Percentiles rank a stretch among this genome's conserved stretches.
Evolutionary conservation across 2,329 filamentous ascomycete genomes (phyloP).

Genomic region (Verticillium nonalfalfae): DNA sequence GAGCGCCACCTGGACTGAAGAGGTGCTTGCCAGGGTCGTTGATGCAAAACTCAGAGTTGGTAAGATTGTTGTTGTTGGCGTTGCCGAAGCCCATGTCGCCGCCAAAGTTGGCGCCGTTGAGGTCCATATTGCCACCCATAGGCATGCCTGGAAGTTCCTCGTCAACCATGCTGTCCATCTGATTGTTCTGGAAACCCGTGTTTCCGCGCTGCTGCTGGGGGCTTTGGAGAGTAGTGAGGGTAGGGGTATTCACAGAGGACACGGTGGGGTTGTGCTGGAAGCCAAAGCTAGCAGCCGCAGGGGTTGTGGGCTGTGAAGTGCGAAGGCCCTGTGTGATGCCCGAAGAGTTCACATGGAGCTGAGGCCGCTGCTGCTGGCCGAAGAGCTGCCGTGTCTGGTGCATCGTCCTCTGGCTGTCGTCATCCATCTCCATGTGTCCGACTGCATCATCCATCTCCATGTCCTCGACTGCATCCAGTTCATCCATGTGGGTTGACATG

Average conservation of each 20-base stretch:
- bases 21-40: slow-evolving; percentile 93
- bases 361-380: slow-evolving; percentile 58
- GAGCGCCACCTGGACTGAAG: slow-evolving; percentile 76
- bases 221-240: slow-evolving; percentile 71
- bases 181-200: slow-evolving; percentile 36
- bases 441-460: slow-evolving; percentile 95
- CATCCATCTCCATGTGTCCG: slow-evolving; percentile 57
- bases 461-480: slow-evolving; percentile 82
- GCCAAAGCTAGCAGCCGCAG: slow-evolving; percentile 67
- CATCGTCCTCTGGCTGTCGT: slow-evolving; percentile 57
- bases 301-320: slow-evolving; percentile 80
- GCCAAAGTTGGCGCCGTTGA: slow-evolving; percentile 44
- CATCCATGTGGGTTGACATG: slow-evolving; percentile 44
- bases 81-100: slow-evolving; percentile 50
- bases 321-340: slow-evolving; percentile 72
- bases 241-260: slow-evolving; percentile 94
- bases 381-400: slow-evolving; percentile 67
- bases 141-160: slow-evolving; percentile 62
- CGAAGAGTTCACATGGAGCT: slow-evolving; percentile 75
- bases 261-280: slow-evolving; percentile 93
- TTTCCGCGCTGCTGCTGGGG: slow-evolving; percentile 37
- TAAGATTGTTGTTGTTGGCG: slow-evolving; percentile 39
- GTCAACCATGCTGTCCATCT: slow-evolving; percentile 65
- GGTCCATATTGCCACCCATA: slow-evolving; percentile 56
- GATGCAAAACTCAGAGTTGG: slow-evolving; percentile 56